Percentiles rank a stretch among this genome's conserved stretches.
Conservation (phyloP, 23 red algal genomes). For the Pyropia haitanensis region DNA sequence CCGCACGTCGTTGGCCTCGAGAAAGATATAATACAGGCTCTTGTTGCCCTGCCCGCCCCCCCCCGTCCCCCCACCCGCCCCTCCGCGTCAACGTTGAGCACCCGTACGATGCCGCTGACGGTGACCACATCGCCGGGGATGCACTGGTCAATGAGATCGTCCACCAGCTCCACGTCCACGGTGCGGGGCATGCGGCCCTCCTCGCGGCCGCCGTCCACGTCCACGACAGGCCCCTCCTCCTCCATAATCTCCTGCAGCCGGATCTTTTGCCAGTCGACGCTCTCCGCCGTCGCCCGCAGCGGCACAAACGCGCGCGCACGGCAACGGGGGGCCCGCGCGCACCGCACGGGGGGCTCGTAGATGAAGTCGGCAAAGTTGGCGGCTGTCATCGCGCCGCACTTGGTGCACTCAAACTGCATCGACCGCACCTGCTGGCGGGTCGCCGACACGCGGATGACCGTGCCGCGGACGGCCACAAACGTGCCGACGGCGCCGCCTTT, state of each 20-base stretch:
- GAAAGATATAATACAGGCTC: constrained; percentile 78
- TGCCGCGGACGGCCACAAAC: constrained; percentile 66
- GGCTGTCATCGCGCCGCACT: constrained; percentile 42
- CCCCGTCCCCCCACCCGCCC: background rate
- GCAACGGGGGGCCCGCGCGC: constrained; percentile 35
- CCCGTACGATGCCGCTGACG: constrained; percentile 63
- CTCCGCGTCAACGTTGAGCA: constrained; percentile 54
- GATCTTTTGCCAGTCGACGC: constrained; percentile 90
- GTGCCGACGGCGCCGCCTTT: constrained; percentile 47
- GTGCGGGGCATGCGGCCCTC: constrained; percentile 90
- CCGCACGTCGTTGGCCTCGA: constrained; percentile 80
- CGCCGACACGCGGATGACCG: constrained; percentile 71
- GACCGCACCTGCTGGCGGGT: constrained; percentile 68
- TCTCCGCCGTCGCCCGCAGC: constrained; percentile 44
- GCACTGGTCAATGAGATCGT: constrained; percentile 78
- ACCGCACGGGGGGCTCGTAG: constrained; percentile 42
- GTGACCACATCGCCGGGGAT: constrained; percentile 86
- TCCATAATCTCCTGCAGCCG: constrained; percentile 81
- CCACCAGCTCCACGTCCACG: constrained; percentile 75
- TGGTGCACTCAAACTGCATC: constrained; percentile 79
- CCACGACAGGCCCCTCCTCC: background rate
- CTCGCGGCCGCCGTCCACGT: constrained; percentile 21
- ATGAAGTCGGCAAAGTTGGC: constrained; percentile 68
- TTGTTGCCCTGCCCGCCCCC: constrained; percentile 27
- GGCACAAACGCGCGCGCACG: constrained; percentile 66